These are phyloP conservation scores for Westerdykella aurantiaca DNA, from an alignment of 2,329 filamentous ascomycete species.

Conservation along the genomic window DNA sequence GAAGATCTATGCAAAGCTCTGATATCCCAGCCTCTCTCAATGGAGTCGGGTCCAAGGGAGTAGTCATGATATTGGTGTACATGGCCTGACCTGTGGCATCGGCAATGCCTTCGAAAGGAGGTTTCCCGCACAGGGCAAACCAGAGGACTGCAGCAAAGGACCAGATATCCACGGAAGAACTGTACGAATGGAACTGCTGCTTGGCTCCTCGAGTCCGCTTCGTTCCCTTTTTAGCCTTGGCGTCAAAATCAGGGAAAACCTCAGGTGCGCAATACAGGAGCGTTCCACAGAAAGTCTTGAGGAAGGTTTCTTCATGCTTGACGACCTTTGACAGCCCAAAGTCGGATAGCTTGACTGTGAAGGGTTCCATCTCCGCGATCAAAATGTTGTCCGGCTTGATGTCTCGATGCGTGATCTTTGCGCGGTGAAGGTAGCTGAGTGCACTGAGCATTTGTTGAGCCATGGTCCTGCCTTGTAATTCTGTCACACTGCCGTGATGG, in stretches of 20 bases:
- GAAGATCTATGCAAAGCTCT: conserved; percentile 63
- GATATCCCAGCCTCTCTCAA: conserved; percentile 58
- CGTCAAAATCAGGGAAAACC: conserved; percentile 77
- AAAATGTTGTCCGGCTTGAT: conserved; percentile 98
- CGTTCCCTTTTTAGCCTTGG: conserved; percentile 52
- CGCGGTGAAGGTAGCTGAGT: conserved; percentile 76
- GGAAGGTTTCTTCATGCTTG: conserved; percentile 80
- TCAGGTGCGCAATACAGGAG: conserved; percentile 94
- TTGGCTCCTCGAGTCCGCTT: conserved; percentile 54
- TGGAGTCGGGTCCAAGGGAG: conserved; percentile 59
- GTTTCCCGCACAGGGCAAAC: conserved; percentile 70
- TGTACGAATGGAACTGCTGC: conserved; percentile 60
- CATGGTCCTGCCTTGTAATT: conserved; percentile 64
- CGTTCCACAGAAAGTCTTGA: conserved; percentile 95
- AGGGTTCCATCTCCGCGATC: conserved; percentile 64
- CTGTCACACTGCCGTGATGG: conserved; percentile 57
- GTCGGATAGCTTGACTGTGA: conserved; percentile 86
- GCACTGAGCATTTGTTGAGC: conserved; percentile 73
- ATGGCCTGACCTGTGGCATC: conserved; percentile 74
- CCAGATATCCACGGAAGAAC: conserved; percentile 92
- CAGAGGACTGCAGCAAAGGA: conserved; percentile 90
- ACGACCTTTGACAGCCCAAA: conserved; percentile 96
- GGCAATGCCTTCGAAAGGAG: conserved; percentile 74
- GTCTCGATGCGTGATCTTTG: conserved; percentile 94
- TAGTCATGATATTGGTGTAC: conserved; percentile 80